Evolutionary conservation across 2,329 filamentous ascomycete genomes (phyloP).

Genomic region (Capronia americana): DNA sequence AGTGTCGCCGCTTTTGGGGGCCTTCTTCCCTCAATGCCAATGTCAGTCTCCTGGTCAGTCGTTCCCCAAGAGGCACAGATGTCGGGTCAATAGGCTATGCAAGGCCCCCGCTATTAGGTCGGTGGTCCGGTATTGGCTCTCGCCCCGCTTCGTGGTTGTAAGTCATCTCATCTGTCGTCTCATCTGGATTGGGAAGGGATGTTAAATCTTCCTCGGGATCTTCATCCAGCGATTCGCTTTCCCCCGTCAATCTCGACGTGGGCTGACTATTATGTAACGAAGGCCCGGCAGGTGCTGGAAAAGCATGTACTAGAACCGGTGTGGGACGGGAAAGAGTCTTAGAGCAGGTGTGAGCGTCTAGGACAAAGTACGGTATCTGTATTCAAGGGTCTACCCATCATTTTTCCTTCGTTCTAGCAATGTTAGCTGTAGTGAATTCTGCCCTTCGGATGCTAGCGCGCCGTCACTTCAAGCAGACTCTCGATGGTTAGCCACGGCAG

Average conservation of each 20-base stretch:
- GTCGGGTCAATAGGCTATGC: no score
- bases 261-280: background rate
- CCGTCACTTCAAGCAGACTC: constrained; percentile 21
- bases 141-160: no score
- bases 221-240: no score
- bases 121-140: no score
- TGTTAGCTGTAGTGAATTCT: background rate
- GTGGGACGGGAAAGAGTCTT: background rate
- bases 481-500: constrained; percentile 13
- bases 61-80: no score
- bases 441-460: background rate
- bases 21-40: no score
- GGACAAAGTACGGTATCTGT: background rate
- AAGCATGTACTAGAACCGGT: background rate
- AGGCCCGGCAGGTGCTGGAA: background rate
- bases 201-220: no score
- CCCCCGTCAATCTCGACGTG: no score
- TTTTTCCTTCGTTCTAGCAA: background rate
- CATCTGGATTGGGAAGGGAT: no score
- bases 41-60: background rate
- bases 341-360: background rate
- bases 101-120: no score
- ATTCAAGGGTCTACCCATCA: background rate
- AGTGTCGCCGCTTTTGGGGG: no score
- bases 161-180: no score